phyloP scores from a whole-genome alignment of 495 filamentous ascomycete species.

The Venustampulla echinocandica region DNA sequence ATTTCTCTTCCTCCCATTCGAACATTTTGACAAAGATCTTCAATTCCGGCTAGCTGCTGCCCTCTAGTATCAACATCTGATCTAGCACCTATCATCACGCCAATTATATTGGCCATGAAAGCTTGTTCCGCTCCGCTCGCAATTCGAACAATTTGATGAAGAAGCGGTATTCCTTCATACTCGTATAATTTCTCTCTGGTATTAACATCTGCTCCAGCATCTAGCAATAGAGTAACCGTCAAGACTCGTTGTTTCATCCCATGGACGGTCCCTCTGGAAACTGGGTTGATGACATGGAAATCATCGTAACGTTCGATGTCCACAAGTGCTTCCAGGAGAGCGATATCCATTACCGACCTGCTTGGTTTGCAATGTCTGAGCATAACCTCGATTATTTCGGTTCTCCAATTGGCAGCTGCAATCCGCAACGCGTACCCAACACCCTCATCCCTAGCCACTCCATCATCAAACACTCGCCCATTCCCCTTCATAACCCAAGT shows the following conservation, averaged over 20 bases:
- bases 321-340: background rate
- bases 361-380: conserved; percentile 1
- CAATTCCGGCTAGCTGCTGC: background rate
- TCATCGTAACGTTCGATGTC: conserved; percentile 3
- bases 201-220: conserved; percentile 8
- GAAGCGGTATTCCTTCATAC: background rate
- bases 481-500: background rate
- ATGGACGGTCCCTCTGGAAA: background rate
- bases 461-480: conserved; percentile 1
- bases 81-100: conserved; percentile 7
- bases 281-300: conserved; percentile 6
- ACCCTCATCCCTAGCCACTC: background rate
- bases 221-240: conserved; percentile 11
- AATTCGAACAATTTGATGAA: background rate
- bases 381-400: conserved; percentile 3
- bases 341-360: background rate
- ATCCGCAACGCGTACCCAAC: conserved; percentile 1
- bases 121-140: no score
- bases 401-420: conserved; percentile 1
- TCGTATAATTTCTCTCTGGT: background rate
- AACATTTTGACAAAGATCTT: background rate
- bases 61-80: conserved; percentile 5
- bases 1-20: conserved; percentile 2
- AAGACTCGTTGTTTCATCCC: conserved; percentile 1
- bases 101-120: no score